These are phyloP conservation scores for Colletotrichum musicola DNA, from an alignment of 2,329 filamentous ascomycete species.

Conservation along the genomic window DNA sequence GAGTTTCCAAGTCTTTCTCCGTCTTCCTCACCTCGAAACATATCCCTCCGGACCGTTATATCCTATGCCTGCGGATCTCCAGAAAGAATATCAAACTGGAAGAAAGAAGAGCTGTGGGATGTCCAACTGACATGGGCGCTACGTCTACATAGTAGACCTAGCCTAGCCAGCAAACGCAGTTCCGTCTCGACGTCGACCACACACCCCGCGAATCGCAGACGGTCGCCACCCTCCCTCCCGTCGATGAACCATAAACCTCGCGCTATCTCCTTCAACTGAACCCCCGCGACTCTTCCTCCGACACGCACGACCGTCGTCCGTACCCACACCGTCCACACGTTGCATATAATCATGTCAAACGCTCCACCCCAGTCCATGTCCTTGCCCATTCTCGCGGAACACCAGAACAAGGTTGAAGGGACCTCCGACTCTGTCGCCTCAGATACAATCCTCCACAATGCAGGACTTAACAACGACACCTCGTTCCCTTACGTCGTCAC, in stretches of 20 bases:
- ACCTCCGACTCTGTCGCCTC: conserved; percentile 35
- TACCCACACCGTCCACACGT: conserved; percentile 37
- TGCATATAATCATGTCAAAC: conserved; percentile 40
- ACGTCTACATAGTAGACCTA: no score
- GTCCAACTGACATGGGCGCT: background rate
- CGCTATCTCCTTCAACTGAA: conserved; percentile 37
- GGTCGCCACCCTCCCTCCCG: conserved; percentile 38
- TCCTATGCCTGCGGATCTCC: background rate
- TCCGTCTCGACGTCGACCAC: background rate
- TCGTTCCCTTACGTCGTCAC: conserved; percentile 38
- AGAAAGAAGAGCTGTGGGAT: background rate
- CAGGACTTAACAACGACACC: conserved; percentile 36
- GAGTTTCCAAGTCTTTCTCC: background rate
- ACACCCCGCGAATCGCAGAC: conserved; percentile 35
- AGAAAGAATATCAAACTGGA: background rate
- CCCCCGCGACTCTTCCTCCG: conserved; percentile 30
- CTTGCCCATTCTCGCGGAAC: conserved; percentile 32
- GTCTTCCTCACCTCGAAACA: background rate
- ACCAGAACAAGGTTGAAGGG: conserved; percentile 36
- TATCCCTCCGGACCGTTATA: background rate
- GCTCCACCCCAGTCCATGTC: conserved; percentile 38
- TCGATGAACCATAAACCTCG: conserved; percentile 48
- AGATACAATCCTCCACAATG: conserved; percentile 37
- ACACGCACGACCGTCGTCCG: conserved; percentile 34
- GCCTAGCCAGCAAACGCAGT: background rate